phyloP scores from a whole-genome alignment of 805 yeast genomes.

The Saturnispora quitensis region DNA sequence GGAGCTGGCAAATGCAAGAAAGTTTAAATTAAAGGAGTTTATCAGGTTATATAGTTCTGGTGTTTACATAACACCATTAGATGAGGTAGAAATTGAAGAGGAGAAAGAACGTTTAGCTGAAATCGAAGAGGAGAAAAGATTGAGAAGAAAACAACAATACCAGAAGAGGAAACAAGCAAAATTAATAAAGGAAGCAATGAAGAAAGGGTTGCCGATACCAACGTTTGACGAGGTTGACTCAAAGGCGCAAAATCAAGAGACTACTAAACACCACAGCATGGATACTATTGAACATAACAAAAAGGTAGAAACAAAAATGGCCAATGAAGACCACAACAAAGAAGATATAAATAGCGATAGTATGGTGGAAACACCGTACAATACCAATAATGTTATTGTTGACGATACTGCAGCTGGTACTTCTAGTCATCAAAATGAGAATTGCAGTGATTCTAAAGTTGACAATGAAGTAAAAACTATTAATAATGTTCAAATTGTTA shows the following conservation, averaged over 20 bases:
- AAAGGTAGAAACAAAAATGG: not conserved
- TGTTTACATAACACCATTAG: conserved; percentile 50
- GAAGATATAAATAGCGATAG: not conserved
- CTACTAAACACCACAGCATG: not conserved
- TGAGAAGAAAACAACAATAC: conserved; percentile 21
- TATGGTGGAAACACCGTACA: not conserved
- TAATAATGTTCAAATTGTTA: not conserved
- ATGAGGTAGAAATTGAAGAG: conserved; percentile 44
- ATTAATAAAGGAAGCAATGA: conserved; percentile 7
- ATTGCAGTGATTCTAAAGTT: too few relatives aligned
- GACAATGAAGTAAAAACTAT: not conserved
- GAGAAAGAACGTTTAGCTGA: conserved; percentile 29
- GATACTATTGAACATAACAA: too few relatives aligned
- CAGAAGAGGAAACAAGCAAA: conserved; percentile 13
- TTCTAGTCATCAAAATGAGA: not conserved
- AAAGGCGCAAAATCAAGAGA: not conserved
- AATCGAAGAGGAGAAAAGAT: conserved; percentile 31
- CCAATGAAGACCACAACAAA: not conserved
- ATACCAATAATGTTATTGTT: not conserved
- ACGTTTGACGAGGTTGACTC: not conserved
- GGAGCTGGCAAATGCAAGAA: conserved; percentile 57
- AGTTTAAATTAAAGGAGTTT: conserved; percentile 51
- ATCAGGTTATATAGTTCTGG: conserved; percentile 43
- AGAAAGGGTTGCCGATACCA: conserved; percentile 4
- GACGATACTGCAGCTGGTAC: not conserved